Conservation (phyloP, 2,329 filamentous ascomycete genomes). For the Sarocladiaceae sp. region DNA sequence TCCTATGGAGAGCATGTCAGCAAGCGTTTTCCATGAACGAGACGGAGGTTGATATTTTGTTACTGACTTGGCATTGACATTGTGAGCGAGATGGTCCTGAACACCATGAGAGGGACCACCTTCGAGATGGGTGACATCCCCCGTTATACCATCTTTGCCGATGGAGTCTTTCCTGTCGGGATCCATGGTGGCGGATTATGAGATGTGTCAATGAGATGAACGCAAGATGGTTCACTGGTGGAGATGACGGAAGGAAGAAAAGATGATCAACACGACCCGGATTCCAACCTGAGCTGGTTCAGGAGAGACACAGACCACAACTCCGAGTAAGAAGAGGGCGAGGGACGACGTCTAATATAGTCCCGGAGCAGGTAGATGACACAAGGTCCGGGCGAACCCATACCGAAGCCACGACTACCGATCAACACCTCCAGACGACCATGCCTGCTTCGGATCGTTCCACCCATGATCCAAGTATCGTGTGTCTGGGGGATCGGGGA, state of each 20-base stretch:
- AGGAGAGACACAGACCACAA: not conserved
- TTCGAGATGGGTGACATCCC: constrained; percentile 1
- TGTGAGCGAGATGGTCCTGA: constrained; percentile 19
- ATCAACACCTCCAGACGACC: not conserved
- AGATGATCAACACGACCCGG: too few relatives aligned
- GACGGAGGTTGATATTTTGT: too few relatives aligned
- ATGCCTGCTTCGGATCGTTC: too few relatives aligned
- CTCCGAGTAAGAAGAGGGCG: not conserved
- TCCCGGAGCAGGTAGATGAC: too few relatives aligned
- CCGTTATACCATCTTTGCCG: not conserved
- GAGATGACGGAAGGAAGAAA: too few relatives aligned
- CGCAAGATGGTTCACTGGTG: too few relatives aligned
- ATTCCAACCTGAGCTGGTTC: not conserved
- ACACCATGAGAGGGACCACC: not conserved
- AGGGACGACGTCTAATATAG: not conserved
- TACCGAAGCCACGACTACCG: not conserved
- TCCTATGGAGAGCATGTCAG: constrained; percentile 14
- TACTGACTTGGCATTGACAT: constrained; percentile 25
- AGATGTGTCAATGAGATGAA: not conserved
- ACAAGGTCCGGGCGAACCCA: too few relatives aligned
- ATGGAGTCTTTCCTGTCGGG: constrained; percentile 4
- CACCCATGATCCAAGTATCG: too few relatives aligned
- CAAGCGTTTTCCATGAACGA: not conserved
- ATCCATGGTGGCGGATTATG: not conserved
- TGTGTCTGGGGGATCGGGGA: too few relatives aligned